Percentiles rank a stretch among this genome's conserved stretches.
These are phyloP conservation scores for Pulveroboletus sp. DNA, from an alignment of 768 basidiomycete species.

Conservation along the genomic window DNA sequence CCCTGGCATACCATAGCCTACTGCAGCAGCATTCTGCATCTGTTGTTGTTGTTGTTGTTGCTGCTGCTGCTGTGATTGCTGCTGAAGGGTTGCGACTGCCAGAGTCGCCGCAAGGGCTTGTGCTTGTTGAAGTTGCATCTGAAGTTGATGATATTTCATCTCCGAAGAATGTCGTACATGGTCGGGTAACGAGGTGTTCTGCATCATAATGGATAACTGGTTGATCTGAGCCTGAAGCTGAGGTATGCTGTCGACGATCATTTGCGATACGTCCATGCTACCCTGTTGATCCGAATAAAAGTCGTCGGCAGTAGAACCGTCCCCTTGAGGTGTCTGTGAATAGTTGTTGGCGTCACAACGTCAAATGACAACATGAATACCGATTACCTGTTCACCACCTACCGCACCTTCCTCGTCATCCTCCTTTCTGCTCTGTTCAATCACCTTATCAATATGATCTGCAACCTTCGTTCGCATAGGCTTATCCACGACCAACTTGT, in stretches of 20 bases:
- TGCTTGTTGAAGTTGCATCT: slow-evolving; percentile 76
- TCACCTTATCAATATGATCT: slow-evolving; percentile 79
- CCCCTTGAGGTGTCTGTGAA: slow-evolving; percentile 23
- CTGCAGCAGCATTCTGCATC: slow-evolving; percentile 31
- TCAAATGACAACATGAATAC: background rate
- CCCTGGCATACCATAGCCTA: slow-evolving; percentile 42
- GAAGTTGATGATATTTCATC: slow-evolving; percentile 78
- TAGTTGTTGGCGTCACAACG: slow-evolving; percentile 3
- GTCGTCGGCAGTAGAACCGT: slow-evolving; percentile 49
- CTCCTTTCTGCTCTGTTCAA: slow-evolving; percentile 75
- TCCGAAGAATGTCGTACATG: slow-evolving; percentile 78
- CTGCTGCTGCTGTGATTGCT: slow-evolving; percentile 43
- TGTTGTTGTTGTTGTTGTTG: slow-evolving; percentile 40
- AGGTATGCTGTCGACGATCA: slow-evolving; percentile 72
- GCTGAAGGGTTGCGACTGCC: slow-evolving; percentile 56
- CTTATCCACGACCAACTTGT: slow-evolving; percentile 81
- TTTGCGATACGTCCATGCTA: slow-evolving; percentile 68
- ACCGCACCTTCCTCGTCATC: slow-evolving; percentile 42
- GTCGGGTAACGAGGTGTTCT: slow-evolving; percentile 69
- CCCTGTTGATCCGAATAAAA: slow-evolving; percentile 73
- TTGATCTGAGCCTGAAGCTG: slow-evolving; percentile 82
- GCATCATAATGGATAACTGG: slow-evolving; percentile 78
- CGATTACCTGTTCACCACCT: slow-evolving; percentile 36
- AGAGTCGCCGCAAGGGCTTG: slow-evolving; percentile 68
- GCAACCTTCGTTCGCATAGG: slow-evolving; percentile 72